Percentiles rank a stretch among this genome's conserved stretches.
Conservation (phyloP, 2,329 filamentous ascomycete genomes). For the Ophiocordyceps unilateralis region DNA sequence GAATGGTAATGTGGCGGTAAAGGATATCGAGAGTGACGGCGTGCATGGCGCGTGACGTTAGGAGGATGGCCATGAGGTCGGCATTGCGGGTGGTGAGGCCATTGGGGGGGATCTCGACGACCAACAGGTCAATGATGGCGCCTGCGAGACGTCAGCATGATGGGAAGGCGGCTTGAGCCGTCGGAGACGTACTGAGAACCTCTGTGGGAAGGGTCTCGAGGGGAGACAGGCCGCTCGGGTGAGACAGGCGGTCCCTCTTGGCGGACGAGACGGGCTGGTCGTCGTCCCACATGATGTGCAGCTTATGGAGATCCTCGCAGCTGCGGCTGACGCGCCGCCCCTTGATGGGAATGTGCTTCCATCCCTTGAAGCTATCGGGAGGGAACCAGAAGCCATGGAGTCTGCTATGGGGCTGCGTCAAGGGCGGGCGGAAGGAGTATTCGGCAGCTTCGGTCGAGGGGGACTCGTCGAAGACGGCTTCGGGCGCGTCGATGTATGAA, state of each 20-base stretch:
- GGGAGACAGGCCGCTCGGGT: slow-evolving; percentile 30
- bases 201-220: slow-evolving; percentile 55
- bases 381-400: slow-evolving; percentile 43
- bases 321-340: slow-evolving; percentile 43
- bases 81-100: slow-evolving; percentile 60
- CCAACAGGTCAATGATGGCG: slow-evolving; percentile 57
- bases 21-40: slow-evolving; percentile 56
- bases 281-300: slow-evolving; percentile 37
- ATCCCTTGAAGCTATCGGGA: slow-evolving; percentile 39
- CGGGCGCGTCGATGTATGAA: slow-evolving; percentile 31
- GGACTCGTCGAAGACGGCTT: slow-evolving; percentile 34
- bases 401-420: slow-evolving; percentile 36
- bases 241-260: slow-evolving; percentile 12
- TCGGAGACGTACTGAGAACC: slow-evolving; percentile 42
- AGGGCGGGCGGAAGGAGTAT: slow-evolving; percentile 30
- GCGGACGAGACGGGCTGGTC: slow-evolving; percentile 14
- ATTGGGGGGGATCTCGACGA: slow-evolving; percentile 54
- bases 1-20: slow-evolving; percentile 66
- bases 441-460: slow-evolving; percentile 23
- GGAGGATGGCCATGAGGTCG: slow-evolving; percentile 57
- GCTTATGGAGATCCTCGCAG: slow-evolving; percentile 38
- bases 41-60: slow-evolving; percentile 61
- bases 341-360: slow-evolving; percentile 43
- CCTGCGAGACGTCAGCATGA: slow-evolving; percentile 27
- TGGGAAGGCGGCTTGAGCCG: not conserved